phyloP scores from a whole-genome alignment of 2,329 filamentous ascomycete species.

The Helotiales sp. region DNA sequence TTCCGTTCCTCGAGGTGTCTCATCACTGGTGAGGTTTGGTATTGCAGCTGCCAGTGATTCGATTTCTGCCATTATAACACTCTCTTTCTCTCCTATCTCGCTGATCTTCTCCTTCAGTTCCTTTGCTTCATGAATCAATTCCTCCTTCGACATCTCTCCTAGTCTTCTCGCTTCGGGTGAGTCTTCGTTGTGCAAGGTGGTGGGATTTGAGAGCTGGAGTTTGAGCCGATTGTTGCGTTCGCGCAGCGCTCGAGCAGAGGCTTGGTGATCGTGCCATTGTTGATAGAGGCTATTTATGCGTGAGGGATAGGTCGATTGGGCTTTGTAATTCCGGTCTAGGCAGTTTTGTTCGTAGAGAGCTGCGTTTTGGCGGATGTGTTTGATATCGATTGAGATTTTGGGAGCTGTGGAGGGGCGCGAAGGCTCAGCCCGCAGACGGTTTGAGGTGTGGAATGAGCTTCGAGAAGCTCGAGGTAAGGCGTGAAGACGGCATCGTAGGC shows the following conservation, averaged over 20 bases:
- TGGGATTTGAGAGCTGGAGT: slow-evolving; percentile 54
- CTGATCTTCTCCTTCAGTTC: slow-evolving; percentile 62
- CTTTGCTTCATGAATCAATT: slow-evolving; percentile 64
- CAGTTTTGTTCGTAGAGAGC: slow-evolving; percentile 82
- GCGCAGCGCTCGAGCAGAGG: slow-evolving; percentile 58
- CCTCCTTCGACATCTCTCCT: slow-evolving; percentile 43
- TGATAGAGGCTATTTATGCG: slow-evolving; percentile 56
- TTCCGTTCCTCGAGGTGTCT: slow-evolving; percentile 71
- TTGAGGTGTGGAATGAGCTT: slow-evolving; percentile 25
- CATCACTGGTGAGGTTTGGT: slow-evolving; percentile 79
- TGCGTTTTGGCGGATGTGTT: slow-evolving; percentile 84
- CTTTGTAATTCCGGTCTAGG: slow-evolving; percentile 77
- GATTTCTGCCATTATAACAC: slow-evolving; percentile 63
- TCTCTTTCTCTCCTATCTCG: slow-evolving; percentile 61
- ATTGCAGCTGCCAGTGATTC: slow-evolving; percentile 72
- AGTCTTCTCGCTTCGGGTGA: slow-evolving; percentile 25
- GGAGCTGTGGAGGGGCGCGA: slow-evolving; percentile 66
- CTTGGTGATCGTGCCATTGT: slow-evolving; percentile 61
- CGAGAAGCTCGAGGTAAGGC: slow-evolving; percentile 6
- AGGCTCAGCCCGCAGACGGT: slow-evolving; percentile 18
- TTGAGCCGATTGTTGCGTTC: slow-evolving; percentile 67
- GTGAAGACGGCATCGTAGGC: slow-evolving; percentile 27
- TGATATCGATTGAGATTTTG: slow-evolving; percentile 78
- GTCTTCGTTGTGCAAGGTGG: slow-evolving; percentile 43
- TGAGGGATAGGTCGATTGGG: slow-evolving; percentile 53